A percentile compares a stretch with the other conserved stretches of the same genome.
phyloP scores from a whole-genome alignment of 768 basidiomycete genomes.

The Pleurotus salmoneostramineus region DNA sequence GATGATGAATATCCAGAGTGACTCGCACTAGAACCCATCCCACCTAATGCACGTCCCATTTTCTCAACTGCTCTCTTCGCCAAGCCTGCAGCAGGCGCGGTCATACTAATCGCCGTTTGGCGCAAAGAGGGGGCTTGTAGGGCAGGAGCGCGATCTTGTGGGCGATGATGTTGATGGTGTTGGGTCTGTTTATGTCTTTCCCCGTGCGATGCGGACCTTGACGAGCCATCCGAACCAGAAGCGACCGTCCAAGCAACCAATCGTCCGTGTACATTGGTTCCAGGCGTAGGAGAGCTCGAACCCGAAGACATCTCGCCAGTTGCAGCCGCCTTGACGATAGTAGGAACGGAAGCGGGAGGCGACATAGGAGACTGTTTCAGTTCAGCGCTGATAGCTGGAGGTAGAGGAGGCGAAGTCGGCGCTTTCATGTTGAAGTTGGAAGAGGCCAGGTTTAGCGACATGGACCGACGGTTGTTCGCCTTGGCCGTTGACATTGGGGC shows the following conservation, averaged over 20 bases:
- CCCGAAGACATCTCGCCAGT: conserved; percentile 37
- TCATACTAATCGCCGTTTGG: conserved; percentile 73
- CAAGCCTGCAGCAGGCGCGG: conserved; percentile 69
- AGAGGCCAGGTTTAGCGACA: conserved; percentile 54
- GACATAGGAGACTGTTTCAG: conserved; percentile 23
- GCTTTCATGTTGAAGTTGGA: conserved; percentile 15
- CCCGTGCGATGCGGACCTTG: conserved; percentile 1
- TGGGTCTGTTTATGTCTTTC: conserved; percentile 15
- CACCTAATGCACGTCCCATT: conserved; percentile 64
- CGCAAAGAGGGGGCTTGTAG: conserved; percentile 29
- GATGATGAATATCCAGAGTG: conserved; percentile 40
- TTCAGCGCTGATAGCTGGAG: conserved; percentile 21
- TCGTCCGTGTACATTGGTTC: conserved; percentile 41
- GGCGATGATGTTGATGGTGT: conserved; percentile 14
- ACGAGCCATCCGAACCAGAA: conserved; percentile 9
- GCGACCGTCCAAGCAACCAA: conserved; percentile 46
- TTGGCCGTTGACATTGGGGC: conserved; percentile 45
- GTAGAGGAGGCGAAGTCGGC: conserved; percentile 21
- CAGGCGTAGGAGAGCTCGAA: conserved; percentile 26
- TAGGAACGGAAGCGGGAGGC: conserved; percentile 25
- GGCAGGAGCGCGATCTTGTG: conserved; percentile 11
- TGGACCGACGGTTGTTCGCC: conserved; percentile 55
- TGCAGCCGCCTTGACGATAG: conserved; percentile 37
- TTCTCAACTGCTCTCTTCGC: conserved; percentile 78
- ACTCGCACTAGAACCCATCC: conserved; percentile 34